phyloP scores from a whole-genome alignment of 805 yeast species.

The Cyberlindnera subsufficiens region DNA sequence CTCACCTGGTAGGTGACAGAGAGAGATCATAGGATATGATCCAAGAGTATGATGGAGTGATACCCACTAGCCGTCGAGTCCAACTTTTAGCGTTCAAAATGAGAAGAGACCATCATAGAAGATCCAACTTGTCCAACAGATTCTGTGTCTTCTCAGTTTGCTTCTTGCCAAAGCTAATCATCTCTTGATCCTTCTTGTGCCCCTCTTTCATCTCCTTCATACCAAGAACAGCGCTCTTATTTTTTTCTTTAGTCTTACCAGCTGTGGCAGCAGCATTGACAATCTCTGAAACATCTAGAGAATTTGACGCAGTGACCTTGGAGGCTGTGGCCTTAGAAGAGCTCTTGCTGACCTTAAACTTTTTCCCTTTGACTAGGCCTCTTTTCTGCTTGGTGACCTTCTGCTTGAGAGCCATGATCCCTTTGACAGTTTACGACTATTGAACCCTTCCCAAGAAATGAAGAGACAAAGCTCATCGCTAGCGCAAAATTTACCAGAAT shows the following conservation, averaged over 20 bases:
- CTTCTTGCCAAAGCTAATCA: slow-evolving; percentile 5
- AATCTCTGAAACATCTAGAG: slow-evolving; percentile 9
- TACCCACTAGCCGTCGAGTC: no score
- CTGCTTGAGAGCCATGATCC: background rate
- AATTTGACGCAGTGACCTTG: slow-evolving; percentile 10
- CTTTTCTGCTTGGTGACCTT: background rate
- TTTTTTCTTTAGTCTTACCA: slow-evolving; percentile 1
- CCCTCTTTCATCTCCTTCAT: slow-evolving; percentile 6
- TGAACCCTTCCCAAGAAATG: background rate
- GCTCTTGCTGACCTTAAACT: slow-evolving; percentile 7
- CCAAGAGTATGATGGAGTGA: no score
- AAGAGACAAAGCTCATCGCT: background rate
- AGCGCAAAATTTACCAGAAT: background rate
- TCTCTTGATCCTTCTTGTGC: slow-evolving; percentile 6
- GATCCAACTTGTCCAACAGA: slow-evolving; percentile 9
- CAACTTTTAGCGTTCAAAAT: no score
- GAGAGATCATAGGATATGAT: no score
- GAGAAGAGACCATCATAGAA: background rate
- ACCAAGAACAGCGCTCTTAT: background rate
- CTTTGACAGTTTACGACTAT: background rate
- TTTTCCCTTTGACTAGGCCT: background rate
- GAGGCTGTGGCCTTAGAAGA: slow-evolving; percentile 7
- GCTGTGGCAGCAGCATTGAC: slow-evolving; percentile 8
- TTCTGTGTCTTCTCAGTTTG: slow-evolving; percentile 9
- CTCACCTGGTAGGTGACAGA: no score